Base-by-base conservation (phyloP, 2,329 filamentous ascomycete species). In the Biscogniauxia sp. region DNA sequence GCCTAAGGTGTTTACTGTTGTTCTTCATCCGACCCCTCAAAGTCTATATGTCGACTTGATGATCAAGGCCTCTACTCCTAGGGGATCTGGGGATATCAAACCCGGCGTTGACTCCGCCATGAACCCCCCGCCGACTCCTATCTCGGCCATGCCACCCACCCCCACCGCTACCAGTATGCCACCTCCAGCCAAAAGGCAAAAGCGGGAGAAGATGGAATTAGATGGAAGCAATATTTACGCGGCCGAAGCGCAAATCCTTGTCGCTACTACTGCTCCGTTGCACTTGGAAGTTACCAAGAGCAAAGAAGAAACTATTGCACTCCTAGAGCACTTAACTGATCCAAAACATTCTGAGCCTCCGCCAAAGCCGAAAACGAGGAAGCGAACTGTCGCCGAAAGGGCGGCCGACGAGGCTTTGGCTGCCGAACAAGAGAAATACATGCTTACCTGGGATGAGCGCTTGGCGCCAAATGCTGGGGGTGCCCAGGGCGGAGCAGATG, bases 341-440 rank as follows among this genome's bases (percentile, higher is more conserved):
- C 90, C 93, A 6, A 86, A 92, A 59, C 91, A 97, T 74, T 84
- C 86, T 28, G 85, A 89, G 55, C 81, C 86, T 51, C 88, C 92
- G 9, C 94, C 95, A 0, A 85, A 90, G 62, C 93, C 93, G 2
- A 97, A 97, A 81, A 89, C 88, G 7, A 84, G 95, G 60, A 98
- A 99, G 81, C 88, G 94, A 64, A 99, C 95, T 0, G 89, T 96
- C 19, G 95, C 95, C 8, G 94, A 99, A 73, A 87, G 98, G 79
- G 95, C 92, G 8, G 94, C 94, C 7, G 95, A 99, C 71, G 93
- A 99, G 77, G 94, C 95, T 0, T 83, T 92, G 61, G 92, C 93
- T 0, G 94, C 93, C 20, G 91, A 93, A 61, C 88, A 92, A 65
- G 93, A 99, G 76, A 86, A 92, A 53, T 96, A 92, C 67, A 95